Evolutionary conservation across 805 yeast species (phyloP), one percentile per base, ranked within the genome.

Genomic region (Ogataea pilisensis): DNA sequence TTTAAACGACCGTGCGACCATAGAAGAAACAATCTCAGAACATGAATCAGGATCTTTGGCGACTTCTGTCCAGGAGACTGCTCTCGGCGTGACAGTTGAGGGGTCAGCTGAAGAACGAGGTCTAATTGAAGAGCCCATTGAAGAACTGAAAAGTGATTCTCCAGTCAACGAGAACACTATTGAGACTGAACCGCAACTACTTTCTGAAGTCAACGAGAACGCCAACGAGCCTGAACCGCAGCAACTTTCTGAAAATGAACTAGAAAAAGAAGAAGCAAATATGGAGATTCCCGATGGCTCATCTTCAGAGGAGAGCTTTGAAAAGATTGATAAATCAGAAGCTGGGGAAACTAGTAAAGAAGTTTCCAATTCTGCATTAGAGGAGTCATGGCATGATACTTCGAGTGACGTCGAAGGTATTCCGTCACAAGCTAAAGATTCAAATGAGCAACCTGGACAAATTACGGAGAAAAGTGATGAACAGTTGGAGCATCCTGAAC

Each of bases 281-380:
- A 12, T 14, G 17, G 22, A 13, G 9, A 18, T 3, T 14, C 5
- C 18, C 8, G 20, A 34, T 19, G 24, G 11, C 17, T 13, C 35
- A 6, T 13, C 35, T 16, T 22, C 34, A 6, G 39, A 28, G 11
- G 34, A 30, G 13, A 36, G 35, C 13, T 24, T 36, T 29, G 39
- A 36, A 16, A n/a, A 28, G 8, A 21, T 34, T 28, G 41, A 21
- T 1, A 28, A 35, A n/a, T 14, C 31, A 4, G 34, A 29, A 18
- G 4, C 16, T 22, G 11, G 11, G 3, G 13, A 14, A 22, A 11
- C 34, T 19, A 14, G 22, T 11, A 11, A 19, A 24, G 3, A 21
- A 17, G 12, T 13, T 8, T 8, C 24, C 11, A 27, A 13, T 13
- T 5, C 29, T 9, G 29, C 29, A 5, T 13, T 27, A 6, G 14